Base-by-base conservation (phyloP, 306 rosid genomes). In the Canavalia ensiformis region DNA sequence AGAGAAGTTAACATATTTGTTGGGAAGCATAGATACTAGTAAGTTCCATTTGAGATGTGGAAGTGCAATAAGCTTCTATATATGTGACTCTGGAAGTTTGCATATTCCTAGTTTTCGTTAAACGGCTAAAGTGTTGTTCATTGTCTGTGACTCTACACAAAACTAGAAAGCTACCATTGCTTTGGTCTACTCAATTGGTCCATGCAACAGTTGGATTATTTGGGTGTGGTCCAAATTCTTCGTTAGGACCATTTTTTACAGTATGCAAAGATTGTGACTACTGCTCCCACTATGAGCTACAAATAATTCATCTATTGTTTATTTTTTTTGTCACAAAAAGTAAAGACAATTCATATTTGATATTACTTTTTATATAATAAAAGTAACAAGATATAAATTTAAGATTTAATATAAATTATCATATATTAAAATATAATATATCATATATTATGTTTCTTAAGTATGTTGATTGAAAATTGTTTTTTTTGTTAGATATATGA, bases 171-270 rank as follows among this genome's bases (percentile, higher is more conserved):
- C 75, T 62, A 68, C 73, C 6, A 34, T 13, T 41, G 65, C 54
- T 54, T 65, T 12, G n/a, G 79, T 82, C 79, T 56, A 62, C 75
- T 87, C 67, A 34, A 11, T 75, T 78, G 86, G 88, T 35, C 79
- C 85, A 56, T 18, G 42, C n/a, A 6, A 34, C 30, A 35, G 55
- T 75, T 80, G 86, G 84, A 83, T 86, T 67, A 56, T 55, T 76
- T 51, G 71, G 79, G 35, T 8, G 80, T 83, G 86, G 91, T 77
- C 91, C 87, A 68, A 9, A 12, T 71, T 76, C 42, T 50, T 11
- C 18, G 56, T 66, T 42, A 46, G 89, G 91, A 85, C 87, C 91
- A 85, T 81, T 56, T 56, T 63, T 68, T 62, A 80, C 82, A 85
- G 71, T 86, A 80, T 49, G 75, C 60, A 10, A 7, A 63, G 87